Conservation (phyloP, 495 filamentous ascomycete species). For the Xylaria flabelliformis region DNA sequence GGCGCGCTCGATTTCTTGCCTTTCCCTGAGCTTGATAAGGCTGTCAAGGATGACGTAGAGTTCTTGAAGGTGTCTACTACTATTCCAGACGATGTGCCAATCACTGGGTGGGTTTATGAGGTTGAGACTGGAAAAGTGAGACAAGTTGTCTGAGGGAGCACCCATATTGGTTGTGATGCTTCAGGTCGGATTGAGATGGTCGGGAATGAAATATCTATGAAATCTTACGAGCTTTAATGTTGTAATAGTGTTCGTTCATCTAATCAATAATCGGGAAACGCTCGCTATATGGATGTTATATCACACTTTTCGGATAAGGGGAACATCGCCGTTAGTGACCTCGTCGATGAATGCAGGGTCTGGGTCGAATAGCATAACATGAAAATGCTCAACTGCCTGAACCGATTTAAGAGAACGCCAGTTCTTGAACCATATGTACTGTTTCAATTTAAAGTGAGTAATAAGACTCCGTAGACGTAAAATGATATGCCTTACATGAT, state of each 20-base stretch:
- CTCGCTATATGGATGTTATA: not conserved
- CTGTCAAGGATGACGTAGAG: conserved; percentile 69
- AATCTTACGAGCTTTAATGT: not conserved
- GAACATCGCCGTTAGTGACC: conserved; percentile 77
- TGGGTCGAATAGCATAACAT: conserved; percentile 85
- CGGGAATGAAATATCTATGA: not conserved
- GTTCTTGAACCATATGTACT: conserved; percentile 92
- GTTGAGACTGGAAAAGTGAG: conserved; percentile 76
- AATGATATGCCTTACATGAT: conserved; percentile 49
- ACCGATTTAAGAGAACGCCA: conserved; percentile 82
- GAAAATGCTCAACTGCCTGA: conserved; percentile 91
- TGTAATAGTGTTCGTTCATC: not conserved
- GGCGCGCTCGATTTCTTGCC: conserved; percentile 65
- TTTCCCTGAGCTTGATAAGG: conserved; percentile 67
- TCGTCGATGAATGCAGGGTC: conserved; percentile 70
- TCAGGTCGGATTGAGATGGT: not conserved
- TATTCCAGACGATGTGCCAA: conserved; percentile 61
- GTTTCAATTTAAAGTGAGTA: conserved; percentile 24
- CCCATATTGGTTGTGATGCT: not conserved
- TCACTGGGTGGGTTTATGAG: conserved; percentile 83
- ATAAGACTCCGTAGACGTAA: not conserved
- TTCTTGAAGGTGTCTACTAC: conserved; percentile 65
- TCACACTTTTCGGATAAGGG: conserved; percentile 48
- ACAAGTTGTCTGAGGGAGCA: conserved; percentile 50
- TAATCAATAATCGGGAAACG: not conserved